Conservation (phyloP, 192 early-diverging fungal genomes). For the Phlyctochytrium arcticum region DNA sequence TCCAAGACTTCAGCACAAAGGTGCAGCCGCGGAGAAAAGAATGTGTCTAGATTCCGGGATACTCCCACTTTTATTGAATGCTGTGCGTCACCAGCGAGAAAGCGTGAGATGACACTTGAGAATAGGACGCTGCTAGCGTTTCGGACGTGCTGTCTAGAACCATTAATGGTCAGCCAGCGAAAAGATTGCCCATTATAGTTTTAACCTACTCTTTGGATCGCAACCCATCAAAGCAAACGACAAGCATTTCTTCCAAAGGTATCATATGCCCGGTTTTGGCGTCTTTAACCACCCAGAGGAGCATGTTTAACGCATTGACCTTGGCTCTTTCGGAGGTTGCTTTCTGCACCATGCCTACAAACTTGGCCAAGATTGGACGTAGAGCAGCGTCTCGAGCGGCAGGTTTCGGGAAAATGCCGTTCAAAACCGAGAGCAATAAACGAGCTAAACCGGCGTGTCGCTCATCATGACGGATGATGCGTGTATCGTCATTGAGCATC, state of each 20-base stretch:
- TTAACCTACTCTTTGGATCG: background rate
- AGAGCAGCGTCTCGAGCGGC: background rate
- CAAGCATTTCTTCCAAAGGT: background rate
- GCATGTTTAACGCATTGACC: background rate
- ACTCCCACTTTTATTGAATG: background rate
- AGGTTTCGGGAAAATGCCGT: background rate
- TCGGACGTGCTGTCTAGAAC: background rate
- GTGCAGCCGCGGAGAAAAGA: background rate
- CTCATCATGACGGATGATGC: conserved; percentile 4
- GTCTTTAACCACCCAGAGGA: background rate
- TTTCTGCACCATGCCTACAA: background rate
- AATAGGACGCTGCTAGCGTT: background rate
- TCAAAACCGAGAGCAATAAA: background rate
- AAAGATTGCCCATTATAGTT: no score
- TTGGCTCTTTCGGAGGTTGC: background rate
- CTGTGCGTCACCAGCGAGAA: background rate
- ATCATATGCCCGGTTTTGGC: background rate
- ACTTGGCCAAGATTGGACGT: background rate
- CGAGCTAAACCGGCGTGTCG: background rate
- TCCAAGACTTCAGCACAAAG: background rate
- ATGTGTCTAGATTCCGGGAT: background rate
- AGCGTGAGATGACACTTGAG: background rate
- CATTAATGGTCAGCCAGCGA: no score
- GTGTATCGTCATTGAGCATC: background rate
- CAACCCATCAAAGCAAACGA: background rate